Percentiles rank a stretch among this genome's conserved stretches.
These are phyloP conservation scores for Daldinia caldariorum DNA, from an alignment of 495 filamentous ascomycete genomes.

Conservation along the genomic window DNA sequence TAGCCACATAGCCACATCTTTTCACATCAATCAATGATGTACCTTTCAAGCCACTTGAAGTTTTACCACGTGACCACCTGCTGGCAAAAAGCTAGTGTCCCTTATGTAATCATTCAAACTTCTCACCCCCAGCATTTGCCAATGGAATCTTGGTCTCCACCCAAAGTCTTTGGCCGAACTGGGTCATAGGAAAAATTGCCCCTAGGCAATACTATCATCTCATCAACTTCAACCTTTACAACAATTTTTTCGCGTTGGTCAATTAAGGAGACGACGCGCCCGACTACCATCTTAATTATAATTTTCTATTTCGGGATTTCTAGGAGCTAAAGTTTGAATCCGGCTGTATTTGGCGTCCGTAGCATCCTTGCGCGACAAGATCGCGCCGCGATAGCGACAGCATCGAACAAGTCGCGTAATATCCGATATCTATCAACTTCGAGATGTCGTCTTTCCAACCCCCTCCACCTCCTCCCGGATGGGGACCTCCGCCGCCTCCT, in stretches of 20 bases:
- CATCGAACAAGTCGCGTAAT: conserved; percentile 37
- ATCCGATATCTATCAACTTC: conserved; percentile 38
- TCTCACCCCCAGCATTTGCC: background rate
- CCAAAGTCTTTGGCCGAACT: too few species aligned
- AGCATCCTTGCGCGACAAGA: conserved; percentile 44
- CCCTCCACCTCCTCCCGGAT: conserved; percentile 68
- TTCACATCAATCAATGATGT: too few species aligned
- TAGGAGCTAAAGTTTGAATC: conserved; percentile 5
- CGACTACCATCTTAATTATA: conserved; percentile 2
- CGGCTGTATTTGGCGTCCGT: conserved; percentile 32
- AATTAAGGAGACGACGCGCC: conserved; percentile 33
- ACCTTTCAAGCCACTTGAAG: background rate
- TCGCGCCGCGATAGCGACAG: conserved; percentile 49
- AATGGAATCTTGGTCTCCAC: background rate
- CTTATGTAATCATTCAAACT: background rate
- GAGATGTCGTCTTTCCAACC: conserved; percentile 78
- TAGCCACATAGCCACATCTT: conserved; percentile 42
- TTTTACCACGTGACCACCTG: conserved; percentile 35
- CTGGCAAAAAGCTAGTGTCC: conserved; percentile 6
- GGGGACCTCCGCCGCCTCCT: conserved; percentile 62
- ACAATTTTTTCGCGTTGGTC: conserved; percentile 37
- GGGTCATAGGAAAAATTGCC: conserved; percentile 32
- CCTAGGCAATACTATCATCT: conserved; percentile 20
- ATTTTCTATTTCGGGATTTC: conserved; percentile 8
- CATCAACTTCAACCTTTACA: conserved; percentile 27